Evolutionary conservation across 2,329 filamentous ascomycete genomes (phyloP), one percentile per base, ranked within the genome.

Genomic region (Paraphaeosphaeria sporulosa): DNA sequence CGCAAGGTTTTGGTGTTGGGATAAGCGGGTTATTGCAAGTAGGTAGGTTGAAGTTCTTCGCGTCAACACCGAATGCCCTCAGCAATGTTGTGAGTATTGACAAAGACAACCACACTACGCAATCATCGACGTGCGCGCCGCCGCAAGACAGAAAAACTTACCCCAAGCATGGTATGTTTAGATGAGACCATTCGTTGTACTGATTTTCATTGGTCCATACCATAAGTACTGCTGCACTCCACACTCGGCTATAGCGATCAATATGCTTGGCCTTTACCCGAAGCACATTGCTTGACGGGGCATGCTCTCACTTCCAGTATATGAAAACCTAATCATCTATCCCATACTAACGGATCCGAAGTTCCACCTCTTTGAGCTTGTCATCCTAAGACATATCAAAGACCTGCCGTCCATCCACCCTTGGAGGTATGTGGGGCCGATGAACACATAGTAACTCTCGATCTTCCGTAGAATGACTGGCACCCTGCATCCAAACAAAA

Each of bases 201-300:
- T 43, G 19, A 13, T 23, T 25, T 19, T 23, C 49, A 51, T 51
- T 51, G 34, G 49, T 17, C 49, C 9, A 25, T 23, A n/a, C 10
- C 30, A 32, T 2, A 32, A 12, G 30, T 32, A 12, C 3, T 25
- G 27, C n/a, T 25, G 27, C 34, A 40, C 49, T 40, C 49, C 49
- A 25, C 49, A n/a, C 12, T 25, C 49, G 21, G n/a, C n/a, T 19
- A 27, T 51, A 10, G 32, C 34, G n/a, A 23, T 34, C 17, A 51
- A 40, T 38, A 25, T 40, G n/a, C 19, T 40, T 40, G 32, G 34
- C 27, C 19, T 51, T 51, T 51, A 51, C 15, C 49, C 49, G 34
- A 30, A 30, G 44, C 44, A 27, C 27, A 30, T 47, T 47, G 44
- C 44, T 30, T 15, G 44, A 47, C 42, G 42, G 19, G 10, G 10